Evolutionary conservation across 192 early-diverging fungal species (phyloP), one percentile per base, ranked within the genome.

Genomic region (Coemansia sp.): DNA sequence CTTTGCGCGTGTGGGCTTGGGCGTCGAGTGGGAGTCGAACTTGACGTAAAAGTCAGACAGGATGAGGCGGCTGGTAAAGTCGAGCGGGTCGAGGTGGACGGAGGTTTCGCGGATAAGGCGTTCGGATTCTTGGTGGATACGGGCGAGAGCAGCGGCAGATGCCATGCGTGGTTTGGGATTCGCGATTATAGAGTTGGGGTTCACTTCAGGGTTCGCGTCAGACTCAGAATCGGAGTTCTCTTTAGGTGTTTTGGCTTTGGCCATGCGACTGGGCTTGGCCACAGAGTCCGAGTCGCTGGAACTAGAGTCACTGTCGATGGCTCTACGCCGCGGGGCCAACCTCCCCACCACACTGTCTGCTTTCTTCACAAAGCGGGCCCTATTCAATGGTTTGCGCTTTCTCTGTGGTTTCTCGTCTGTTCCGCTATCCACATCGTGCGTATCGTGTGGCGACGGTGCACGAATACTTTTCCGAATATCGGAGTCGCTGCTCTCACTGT

Each of bases 81-180:
- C 76, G 19, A 62, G 10, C 2, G 76, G 76, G 35, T 78, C 64
- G 26, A 78, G 62, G 11, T 59, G 53, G 22, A 78, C 71, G 0
- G 66, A 59, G 22, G 76, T 78, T 24, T 78, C 76, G 43, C 76
- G 76, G 23, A 78, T 55, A n/a, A 81, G 60, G 0, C 78, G 68
- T 39, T 70, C 72, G 13, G 78, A 71, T 51, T 81, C 78, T 47
- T 70, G 67, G 48, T 75, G 78, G 32, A 81, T 74, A 45, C 29
- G 47, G 1, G 50, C 48, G 45, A 81, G 59, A 0, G 78, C 78
- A 14, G 59, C 55, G 2, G 41, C 47, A 16, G 41, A n/a, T 22
- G 3, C 54, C 57, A 27, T 26, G 52, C 41, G 11, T 18, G 50
- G 32, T 19, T n/a, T 27, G 23, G 37, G 19, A 24, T 20, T 11